phyloP scores from a whole-genome alignment of 2,329 filamentous ascomycete genomes.

The Paracorniculantispora psalliotae region DNA sequence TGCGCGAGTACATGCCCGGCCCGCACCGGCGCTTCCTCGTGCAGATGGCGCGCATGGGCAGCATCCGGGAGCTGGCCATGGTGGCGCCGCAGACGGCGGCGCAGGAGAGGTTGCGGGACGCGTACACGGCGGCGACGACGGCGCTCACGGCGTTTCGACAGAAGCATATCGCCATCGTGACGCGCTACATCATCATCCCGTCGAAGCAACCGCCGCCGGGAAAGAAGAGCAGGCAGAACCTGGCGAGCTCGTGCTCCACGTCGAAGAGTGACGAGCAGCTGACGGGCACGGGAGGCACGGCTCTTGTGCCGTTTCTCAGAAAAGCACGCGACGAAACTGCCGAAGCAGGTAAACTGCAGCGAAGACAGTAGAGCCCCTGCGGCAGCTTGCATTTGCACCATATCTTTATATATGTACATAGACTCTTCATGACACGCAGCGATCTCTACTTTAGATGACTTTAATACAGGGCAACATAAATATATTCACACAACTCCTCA shows the following conservation, averaged over 20 bases:
- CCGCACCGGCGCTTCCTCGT: conserved; percentile 75
- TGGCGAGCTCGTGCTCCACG: conserved; percentile 40
- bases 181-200: conserved; percentile 83
- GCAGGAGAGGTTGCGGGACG: conserved; percentile 37
- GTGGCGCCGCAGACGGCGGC: conserved; percentile 46
- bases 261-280: conserved; percentile 43
- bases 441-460: neutral
- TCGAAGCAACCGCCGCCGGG: conserved; percentile 42
- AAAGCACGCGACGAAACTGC: conserved; percentile 80
- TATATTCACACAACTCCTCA: no score
- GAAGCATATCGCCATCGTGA: conserved; percentile 85
- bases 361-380: conserved; percentile 10
- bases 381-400: neutral
- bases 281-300: conserved; percentile 82
- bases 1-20: conserved; percentile 87
- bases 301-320: conserved; percentile 82
- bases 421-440: conserved; percentile 7
- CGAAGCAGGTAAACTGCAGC: conserved; percentile 30
- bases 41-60: conserved; percentile 63
- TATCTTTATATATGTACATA: neutral
- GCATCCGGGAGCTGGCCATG: conserved; percentile 66
- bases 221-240: conserved; percentile 30
- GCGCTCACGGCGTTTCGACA: conserved; percentile 74
- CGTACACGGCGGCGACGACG: conserved; percentile 68
- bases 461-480: neutral